phyloP scores from a whole-genome alignment of 2,329 filamentous ascomycete species.

The Ophiostoma triangulosporum region DNA sequence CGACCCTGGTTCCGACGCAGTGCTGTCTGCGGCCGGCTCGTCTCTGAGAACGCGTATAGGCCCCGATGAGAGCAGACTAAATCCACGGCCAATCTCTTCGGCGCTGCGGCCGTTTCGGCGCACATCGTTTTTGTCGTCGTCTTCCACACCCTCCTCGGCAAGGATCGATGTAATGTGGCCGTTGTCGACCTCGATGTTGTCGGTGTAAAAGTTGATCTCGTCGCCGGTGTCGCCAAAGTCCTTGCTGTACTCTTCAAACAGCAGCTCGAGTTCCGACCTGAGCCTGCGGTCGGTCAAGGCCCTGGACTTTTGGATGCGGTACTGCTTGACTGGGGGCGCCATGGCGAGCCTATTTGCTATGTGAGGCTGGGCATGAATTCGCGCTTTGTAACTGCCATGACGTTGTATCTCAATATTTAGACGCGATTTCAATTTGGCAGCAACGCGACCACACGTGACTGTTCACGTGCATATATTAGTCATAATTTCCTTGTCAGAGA shows the following conservation, averaged over 20 bases:
- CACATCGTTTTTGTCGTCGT: constrained; percentile 15
- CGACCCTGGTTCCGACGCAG: neutral
- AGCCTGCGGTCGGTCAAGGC: constrained; percentile 56
- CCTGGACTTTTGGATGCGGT: constrained; percentile 47
- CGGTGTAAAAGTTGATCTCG: constrained; percentile 75
- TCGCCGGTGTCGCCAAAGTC: constrained; percentile 78
- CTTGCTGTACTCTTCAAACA: constrained; percentile 76
- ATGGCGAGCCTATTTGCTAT: constrained; percentile 18
- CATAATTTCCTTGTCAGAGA: too few relatives aligned
- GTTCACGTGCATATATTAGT: neutral
- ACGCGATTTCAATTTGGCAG: neutral
- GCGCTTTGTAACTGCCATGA: neutral
- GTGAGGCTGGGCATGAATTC: neutral
- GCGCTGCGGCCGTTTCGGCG: constrained; percentile 10
- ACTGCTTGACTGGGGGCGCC: constrained; percentile 36
- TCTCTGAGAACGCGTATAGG: neutral
- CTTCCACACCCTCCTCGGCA: constrained; percentile 21
- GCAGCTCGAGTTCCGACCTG: constrained; percentile 73
- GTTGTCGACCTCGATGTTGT: constrained; percentile 77
- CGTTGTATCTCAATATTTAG: neutral
- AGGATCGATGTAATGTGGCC: constrained; percentile 53
- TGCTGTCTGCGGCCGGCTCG: neutral
- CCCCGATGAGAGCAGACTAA: neutral
- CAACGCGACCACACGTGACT: neutral
- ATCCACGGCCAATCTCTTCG: neutral